These are phyloP conservation scores for bread wheat (Triticum aestivum) DNA, from an alignment of 176 grass and related monocot genomes.

Conservation along the genomic window DNA sequence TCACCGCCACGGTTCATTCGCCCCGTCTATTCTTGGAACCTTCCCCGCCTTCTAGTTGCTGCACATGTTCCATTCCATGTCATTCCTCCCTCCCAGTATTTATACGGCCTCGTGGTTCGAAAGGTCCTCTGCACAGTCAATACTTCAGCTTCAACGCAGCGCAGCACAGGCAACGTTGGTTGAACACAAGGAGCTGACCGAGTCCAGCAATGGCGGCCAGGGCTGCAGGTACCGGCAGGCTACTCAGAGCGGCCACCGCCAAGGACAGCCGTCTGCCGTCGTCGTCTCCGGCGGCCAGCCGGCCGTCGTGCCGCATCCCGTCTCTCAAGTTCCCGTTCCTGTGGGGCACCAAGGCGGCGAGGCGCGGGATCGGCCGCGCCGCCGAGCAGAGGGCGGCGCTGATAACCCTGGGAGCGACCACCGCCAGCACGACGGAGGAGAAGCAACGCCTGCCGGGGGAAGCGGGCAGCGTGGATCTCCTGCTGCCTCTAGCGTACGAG, in stretches of 20 bases:
- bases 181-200: background rate
- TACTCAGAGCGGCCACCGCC: slow-evolving; percentile 5
- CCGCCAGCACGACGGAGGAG: background rate
- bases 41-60: background rate
- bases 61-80: background rate
- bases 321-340: slow-evolving; percentile 40
- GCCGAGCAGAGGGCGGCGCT: slow-evolving; percentile 25
- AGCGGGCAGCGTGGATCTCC: background rate
- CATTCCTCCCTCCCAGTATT: slow-evolving; percentile 3
- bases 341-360: background rate
- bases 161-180: background rate
- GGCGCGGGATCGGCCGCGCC: background rate
- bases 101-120: background rate
- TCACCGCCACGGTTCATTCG: background rate
- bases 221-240: slow-evolving; percentile 8
- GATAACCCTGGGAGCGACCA: slow-evolving; percentile 22
- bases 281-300: background rate
- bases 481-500: slow-evolving; percentile 49
- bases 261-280: slow-evolving; percentile 2
- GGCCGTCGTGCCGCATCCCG: background rate
- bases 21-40: slow-evolving; percentile 17
- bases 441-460: slow-evolving; percentile 11
- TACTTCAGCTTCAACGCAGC: background rate
- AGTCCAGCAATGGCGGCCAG: slow-evolving; percentile 41
- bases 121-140: background rate